These are phyloP conservation scores for Blastomyces gilchristii DNA, from an alignment of 2,329 filamentous ascomycete species.

Conservation along the genomic window DNA sequence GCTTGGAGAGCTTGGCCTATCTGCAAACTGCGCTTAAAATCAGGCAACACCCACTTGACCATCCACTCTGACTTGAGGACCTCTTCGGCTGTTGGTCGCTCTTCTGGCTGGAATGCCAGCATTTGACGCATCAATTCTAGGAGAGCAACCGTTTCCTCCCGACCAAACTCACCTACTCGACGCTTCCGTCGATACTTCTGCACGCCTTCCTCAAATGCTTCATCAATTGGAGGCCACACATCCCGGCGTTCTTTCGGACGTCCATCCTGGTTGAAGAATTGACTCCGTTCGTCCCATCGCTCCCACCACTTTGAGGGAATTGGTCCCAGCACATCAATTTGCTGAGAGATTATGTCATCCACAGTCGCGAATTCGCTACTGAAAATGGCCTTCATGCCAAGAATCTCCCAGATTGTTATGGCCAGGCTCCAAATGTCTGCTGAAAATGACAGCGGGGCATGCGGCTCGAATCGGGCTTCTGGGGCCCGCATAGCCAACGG, in stretches of 20 bases:
- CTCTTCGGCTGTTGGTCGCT: slow-evolving; percentile 9
- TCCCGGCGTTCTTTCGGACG: slow-evolving; percentile 8
- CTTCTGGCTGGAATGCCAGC: slow-evolving; percentile 7
- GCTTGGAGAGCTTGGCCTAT: not conserved
- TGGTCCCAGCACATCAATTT: slow-evolving; percentile 14
- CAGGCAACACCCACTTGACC: slow-evolving; percentile 10
- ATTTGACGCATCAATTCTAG: slow-evolving; percentile 8
- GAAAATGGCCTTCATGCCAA: slow-evolving; percentile 19
- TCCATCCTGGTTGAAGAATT: slow-evolving; percentile 13
- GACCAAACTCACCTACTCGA: slow-evolving; percentile 8
- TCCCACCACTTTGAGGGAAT: slow-evolving; percentile 14
- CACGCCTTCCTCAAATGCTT: slow-evolving; percentile 14
- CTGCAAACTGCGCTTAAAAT: slow-evolving; percentile 8
- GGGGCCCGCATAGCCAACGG: slow-evolving; percentile 15
- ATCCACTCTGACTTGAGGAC: slow-evolving; percentile 10
- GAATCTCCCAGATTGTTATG: slow-evolving; percentile 20
- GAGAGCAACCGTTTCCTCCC: slow-evolving; percentile 6
- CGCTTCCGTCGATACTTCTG: slow-evolving; percentile 11
- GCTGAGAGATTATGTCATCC: slow-evolving; percentile 14
- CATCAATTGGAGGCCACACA: slow-evolving; percentile 12
- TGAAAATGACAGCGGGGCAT: slow-evolving; percentile 16
- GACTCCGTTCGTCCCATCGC: slow-evolving; percentile 11
- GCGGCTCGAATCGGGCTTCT: slow-evolving; percentile 18
- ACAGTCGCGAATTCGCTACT: slow-evolving; percentile 9
- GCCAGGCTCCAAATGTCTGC: slow-evolving; percentile 22